Base-by-base conservation (phyloP, 345 rosid species). In the Salix arbutifolia region DNA sequence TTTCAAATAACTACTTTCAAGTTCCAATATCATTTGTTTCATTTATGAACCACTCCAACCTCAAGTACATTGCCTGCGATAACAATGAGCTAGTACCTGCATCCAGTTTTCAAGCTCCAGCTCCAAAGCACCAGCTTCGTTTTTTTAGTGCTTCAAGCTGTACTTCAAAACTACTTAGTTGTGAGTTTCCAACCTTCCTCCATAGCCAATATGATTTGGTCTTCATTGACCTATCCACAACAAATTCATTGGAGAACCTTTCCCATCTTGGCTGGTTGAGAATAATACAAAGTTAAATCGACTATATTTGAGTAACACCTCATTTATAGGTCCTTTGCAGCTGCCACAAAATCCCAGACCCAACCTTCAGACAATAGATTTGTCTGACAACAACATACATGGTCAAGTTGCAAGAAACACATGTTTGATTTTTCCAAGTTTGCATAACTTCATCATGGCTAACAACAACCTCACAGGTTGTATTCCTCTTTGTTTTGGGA, bases 211-310 rank as follows among this genome's bases (percentile, higher is more conserved):
- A 74, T 33, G 48, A 83, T 8, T 40, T 83, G 69, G 28, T 8
- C 14, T 0, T 1, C 0, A 37, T 77, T 46, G 72, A 61, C 18
- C 74, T 83, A 3, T 56, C 61, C 14, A 48, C 2, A 69, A 48
- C 2, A 69, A 13, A n/a, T 10, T 19, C 4, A 1, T 83, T 5
- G 50, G 1, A 0, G 81, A 65, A 48, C 31, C 11, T 2, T 64
- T 80, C 23, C 88, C 82, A 2, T 0, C 8, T 60, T 85, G 85
- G 87, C 64, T 83, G 52, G 6, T 85, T 3, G 14, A 33, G 25
- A 85, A 85, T 64, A 85, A 85, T 33, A 60, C 76, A 33, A 30
- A 35, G 1, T 65, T 85, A 23, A 23, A 52, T 17, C 0, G 0
- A 0, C 52, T 82, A 2, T 0, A 8, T 8, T 37, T 85, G 10